Evolutionary conservation across 805 yeast species (phyloP), one percentile per base, ranked within the genome.

Genomic region (Teunomyces kruisii): DNA sequence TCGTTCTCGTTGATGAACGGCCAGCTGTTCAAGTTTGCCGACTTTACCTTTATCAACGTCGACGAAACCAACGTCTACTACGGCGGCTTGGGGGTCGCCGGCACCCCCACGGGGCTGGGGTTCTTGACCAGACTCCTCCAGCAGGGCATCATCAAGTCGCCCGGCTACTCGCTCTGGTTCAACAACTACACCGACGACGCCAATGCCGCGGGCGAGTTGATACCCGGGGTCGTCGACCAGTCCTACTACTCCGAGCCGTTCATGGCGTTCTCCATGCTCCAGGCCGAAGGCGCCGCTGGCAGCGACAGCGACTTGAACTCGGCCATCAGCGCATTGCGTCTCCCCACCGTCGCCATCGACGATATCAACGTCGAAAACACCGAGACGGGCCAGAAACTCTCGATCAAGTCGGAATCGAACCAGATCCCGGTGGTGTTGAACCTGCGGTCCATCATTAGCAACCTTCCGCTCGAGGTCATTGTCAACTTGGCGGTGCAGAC

Each of bases 401-500:
- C 70, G 15, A 50, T 79, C 45, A 56, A 65, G 3, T 45, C 68
- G 1, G 55, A 58, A 30, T 33, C 33, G 10, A 70, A 60, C 42
- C 62, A 75, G 16, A 62, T 70, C 17, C 85, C 90, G 0, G 83
- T 81, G 0, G 44, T 84, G 4, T 56, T 86, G 15, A 89, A 85
- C 56, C 67, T 87, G 1, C 68, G 88, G 45, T 67, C 74, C 32
- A 49, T 61, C 9, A 76, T 63, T 58, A 72, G 71, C 24, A 76
- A 68, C 56, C 58, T 86, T 29, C 92, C 92, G 0, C 63, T 75
- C 32, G 74, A 76, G 38, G 58, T 79, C 4, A 66, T 86, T 33
- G 70, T 86, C 41, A 79, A 78, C 52, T 62, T 86, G 26, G 88
- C 91, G 0, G 70, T 85, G 19, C 91, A 86, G 61, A 65, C 83